Percentiles rank a stretch among this genome's conserved stretches.
Evolutionary conservation across 2,329 filamentous ascomycete species (phyloP).

Genomic region (Cercospora sojina): DNA sequence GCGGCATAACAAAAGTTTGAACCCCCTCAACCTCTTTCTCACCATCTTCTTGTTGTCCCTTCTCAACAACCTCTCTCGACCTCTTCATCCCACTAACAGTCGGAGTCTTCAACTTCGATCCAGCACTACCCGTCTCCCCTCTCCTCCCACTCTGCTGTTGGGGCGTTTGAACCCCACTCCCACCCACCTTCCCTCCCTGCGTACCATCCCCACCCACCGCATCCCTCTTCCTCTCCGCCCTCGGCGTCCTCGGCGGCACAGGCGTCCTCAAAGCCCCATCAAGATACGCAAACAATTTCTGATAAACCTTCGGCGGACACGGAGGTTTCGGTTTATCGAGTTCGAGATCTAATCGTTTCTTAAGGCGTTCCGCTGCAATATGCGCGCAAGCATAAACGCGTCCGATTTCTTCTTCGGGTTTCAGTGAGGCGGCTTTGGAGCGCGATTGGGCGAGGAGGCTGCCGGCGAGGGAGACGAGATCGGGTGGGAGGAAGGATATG

Average conservation of each 20-base stretch:
- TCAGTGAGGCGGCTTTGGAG: constrained; percentile 71
- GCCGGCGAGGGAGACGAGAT: constrained; percentile 68
- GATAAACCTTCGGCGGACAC: constrained; percentile 76
- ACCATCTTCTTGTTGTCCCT: background rate
- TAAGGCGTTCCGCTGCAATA: constrained; percentile 85
- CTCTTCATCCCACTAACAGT: constrained; percentile 11
- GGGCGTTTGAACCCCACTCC: background rate
- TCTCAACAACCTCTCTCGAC: background rate
- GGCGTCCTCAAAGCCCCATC: constrained; percentile 61
- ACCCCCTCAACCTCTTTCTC: constrained; percentile 3
- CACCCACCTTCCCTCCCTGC: background rate
- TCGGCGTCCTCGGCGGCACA: constrained; percentile 39
- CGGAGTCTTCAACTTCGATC: constrained; percentile 15
- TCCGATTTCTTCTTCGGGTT: constrained; percentile 84
- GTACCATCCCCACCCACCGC: background rate
- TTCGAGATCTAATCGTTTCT: constrained; percentile 73
- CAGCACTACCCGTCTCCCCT: constrained; percentile 6
- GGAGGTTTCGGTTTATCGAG: constrained; percentile 73
- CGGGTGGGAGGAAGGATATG: constrained; percentile 64
- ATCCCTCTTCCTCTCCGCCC: constrained; percentile 12
- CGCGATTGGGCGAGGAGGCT: constrained; percentile 79
- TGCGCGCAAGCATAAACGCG: constrained; percentile 81
- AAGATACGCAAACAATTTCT: constrained; percentile 77
- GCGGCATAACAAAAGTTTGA: constrained; percentile 20
- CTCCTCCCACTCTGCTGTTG: background rate